Evolutionary conservation across 208 protist genomes (phyloP), one percentile per base, ranked within the genome.

Genomic region (Acanthamoeba culbertsoni): DNA sequence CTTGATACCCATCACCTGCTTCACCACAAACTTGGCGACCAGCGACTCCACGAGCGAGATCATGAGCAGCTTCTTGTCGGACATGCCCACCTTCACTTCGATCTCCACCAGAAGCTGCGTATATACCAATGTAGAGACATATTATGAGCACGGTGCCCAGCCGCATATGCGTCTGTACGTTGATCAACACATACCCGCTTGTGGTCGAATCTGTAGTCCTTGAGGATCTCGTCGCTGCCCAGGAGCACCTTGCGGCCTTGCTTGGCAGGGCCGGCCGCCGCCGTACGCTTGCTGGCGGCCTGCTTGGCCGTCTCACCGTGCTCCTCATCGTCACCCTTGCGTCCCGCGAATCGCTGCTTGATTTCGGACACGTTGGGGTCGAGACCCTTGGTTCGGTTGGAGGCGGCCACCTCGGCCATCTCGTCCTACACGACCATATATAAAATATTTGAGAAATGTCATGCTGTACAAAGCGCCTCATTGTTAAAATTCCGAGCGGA

Each of bases 51-150:
- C 79, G 51, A 96, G 53, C 43, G 68, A 59, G 20, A 96, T 71
- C 93, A 96, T 94, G 1, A 96, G 57, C 53, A 94, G 65, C 93
- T 96, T 96, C 84, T 96, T 96, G 55, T 93, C 62, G n/a, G 77
- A 51, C 18, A 71, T 86, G 37, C 62, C 42, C 33, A 94, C 92
- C n/a, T 65, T 71, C 45, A 93, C 42, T 35, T 73, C 92, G 48
- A 95, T 68, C 93, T 63, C 35, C 16, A 42, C 91, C 14, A 59
- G 2, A 55, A 77, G 12, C 43, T 53, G 10, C 57, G 16, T n/a
- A n/a, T 20, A 62, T 14, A 6, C 2, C 7, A 62, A 5, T 2
- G 53, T 6, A 62, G 42, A 82, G 92, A 79, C 53, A 53, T 45
- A 26, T 42, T 46, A 20, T 16, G 14, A 28, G 45, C 55, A 46